phyloP scores from a whole-genome alignment of 78 protist genomes.

The Reticulomyxa filosa region DNA sequence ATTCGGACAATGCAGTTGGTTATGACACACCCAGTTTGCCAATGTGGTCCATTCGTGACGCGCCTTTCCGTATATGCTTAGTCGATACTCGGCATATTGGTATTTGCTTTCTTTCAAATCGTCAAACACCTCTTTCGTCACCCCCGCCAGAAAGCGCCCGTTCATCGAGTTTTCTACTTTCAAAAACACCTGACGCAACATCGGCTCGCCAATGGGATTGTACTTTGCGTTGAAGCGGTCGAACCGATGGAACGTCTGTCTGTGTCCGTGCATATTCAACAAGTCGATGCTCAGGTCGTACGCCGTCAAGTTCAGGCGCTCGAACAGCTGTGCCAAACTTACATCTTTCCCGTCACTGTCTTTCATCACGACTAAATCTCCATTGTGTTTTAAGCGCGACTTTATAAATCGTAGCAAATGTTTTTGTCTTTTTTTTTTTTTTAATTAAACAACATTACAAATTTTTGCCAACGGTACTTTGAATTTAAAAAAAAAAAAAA shows the following conservation, averaged over 20 bases:
- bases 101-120: constrained; percentile 54
- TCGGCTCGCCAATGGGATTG: constrained; percentile 59
- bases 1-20: constrained; percentile 46
- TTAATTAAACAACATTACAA: no score
- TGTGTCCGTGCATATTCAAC: constrained; percentile 57
- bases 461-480: no score
- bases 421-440: no score
- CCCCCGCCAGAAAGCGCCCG: constrained; percentile 69
- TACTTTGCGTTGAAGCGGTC: constrained; percentile 79
- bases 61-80: constrained; percentile 65
- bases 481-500: no score
- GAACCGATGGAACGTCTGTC: constrained; percentile 53
- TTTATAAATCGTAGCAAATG: constrained; percentile 84
- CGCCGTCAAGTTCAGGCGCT: constrained; percentile 26
- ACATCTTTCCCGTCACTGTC: constrained; percentile 40
- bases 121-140: constrained; percentile 57
- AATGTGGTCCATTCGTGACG: constrained; percentile 57
- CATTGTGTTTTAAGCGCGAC: constrained; percentile 27
- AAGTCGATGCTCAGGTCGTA: constrained; percentile 65
- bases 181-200: constrained; percentile 74
- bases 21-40: constrained; percentile 60
- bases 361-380: constrained; percentile 35
- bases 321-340: constrained; percentile 40
- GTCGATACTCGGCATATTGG: constrained; percentile 33
- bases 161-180: constrained; percentile 75